A percentile compares a stretch with the other conserved stretches of the same genome.
These are phyloP conservation scores for Parastagonospora avenae DNA, from an alignment of 2,329 filamentous ascomycete genomes.

Conservation along the genomic window DNA sequence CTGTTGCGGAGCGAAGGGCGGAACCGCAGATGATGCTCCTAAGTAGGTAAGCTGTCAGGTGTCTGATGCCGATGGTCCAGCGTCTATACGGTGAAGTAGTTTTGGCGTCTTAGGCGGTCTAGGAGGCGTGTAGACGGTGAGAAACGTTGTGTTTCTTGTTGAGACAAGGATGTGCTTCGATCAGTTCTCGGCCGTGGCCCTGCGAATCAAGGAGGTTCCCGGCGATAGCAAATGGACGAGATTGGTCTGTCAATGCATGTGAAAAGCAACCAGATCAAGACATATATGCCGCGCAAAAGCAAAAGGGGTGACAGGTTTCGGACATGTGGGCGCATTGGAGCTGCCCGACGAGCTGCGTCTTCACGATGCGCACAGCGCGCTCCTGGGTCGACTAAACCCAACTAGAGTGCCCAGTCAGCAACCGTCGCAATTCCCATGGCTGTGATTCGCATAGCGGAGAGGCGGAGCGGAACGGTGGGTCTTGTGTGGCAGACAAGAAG, in stretches of 20 bases:
- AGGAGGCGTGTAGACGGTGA: slow-evolving; percentile 13
- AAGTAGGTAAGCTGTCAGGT: slow-evolving; percentile 1
- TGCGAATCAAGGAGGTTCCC: slow-evolving; percentile 16
- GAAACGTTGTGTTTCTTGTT: slow-evolving; percentile 33
- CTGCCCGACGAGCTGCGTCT: slow-evolving; percentile 13
- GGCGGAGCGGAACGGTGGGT: slow-evolving; percentile 18
- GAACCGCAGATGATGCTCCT: neutral
- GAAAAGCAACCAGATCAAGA: slow-evolving; percentile 8
- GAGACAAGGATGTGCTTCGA: slow-evolving; percentile 34
- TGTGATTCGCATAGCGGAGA: slow-evolving; percentile 17
- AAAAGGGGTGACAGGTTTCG: slow-evolving; percentile 12
- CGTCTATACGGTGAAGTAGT: neutral
- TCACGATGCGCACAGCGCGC: slow-evolving; percentile 9
- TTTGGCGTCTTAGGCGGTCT: slow-evolving; percentile 1
- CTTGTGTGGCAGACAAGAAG: slow-evolving; percentile 1
- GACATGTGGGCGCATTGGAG: slow-evolving; percentile 4
- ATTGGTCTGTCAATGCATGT: slow-evolving; percentile 20
- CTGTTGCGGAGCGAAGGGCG: slow-evolving; percentile 1
- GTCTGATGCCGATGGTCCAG: neutral
- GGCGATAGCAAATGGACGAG: slow-evolving; percentile 12
- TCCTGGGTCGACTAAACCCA: slow-evolving; percentile 11
- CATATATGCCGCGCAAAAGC: slow-evolving; percentile 11
- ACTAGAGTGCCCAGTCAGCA: slow-evolving; percentile 16
- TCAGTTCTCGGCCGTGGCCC: slow-evolving; percentile 25
- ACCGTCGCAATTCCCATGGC: slow-evolving; percentile 10